These are phyloP conservation scores for barrel medic (Medicago truncatula) DNA, from an alignment of 306 rosid species.

Conservation along the genomic window DNA sequence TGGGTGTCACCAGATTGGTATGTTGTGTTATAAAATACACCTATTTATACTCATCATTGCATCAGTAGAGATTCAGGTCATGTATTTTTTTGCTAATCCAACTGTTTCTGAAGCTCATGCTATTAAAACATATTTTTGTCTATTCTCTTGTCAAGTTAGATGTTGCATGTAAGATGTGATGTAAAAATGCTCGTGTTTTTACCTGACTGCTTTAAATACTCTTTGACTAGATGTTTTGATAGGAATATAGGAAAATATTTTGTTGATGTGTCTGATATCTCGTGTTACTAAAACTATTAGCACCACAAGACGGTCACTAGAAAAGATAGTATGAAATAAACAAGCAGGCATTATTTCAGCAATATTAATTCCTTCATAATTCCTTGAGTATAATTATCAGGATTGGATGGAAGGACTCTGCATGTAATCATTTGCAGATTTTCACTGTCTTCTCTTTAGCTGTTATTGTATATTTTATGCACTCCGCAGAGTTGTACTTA, in stretches of 20 bases:
- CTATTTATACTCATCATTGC: neutral
- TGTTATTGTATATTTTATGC: neutral
- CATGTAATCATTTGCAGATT: slow-evolving; percentile 29
- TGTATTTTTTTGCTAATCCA: neutral
- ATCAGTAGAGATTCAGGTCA: neutral
- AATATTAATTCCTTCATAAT: slow-evolving; percentile 19
- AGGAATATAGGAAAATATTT: slow-evolving; percentile 15
- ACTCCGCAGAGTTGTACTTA: slow-evolving; percentile 21
- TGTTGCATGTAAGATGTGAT: slow-evolving; percentile 18
- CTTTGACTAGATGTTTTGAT: neutral
- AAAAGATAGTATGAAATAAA: slow-evolving; percentile 32
- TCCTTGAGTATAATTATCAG: slow-evolving; percentile 28
- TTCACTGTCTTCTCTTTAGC: slow-evolving; percentile 6
- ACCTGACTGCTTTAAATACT: neutral
- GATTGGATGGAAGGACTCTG: slow-evolving; percentile 27
- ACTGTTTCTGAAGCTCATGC: neutral
- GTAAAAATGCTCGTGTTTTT: neutral
- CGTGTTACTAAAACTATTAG: slow-evolving; percentile 27
- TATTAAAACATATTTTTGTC: neutral
- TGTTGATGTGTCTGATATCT: slow-evolving; percentile 7
- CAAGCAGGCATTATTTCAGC: neutral
- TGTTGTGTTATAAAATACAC: neutral
- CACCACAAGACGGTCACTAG: slow-evolving; percentile 10
- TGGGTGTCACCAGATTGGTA: neutral
- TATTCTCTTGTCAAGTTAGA: neutral